Conservation (phyloP, 176 grass and related monocot species). For the Oryza brachyantha region DNA sequence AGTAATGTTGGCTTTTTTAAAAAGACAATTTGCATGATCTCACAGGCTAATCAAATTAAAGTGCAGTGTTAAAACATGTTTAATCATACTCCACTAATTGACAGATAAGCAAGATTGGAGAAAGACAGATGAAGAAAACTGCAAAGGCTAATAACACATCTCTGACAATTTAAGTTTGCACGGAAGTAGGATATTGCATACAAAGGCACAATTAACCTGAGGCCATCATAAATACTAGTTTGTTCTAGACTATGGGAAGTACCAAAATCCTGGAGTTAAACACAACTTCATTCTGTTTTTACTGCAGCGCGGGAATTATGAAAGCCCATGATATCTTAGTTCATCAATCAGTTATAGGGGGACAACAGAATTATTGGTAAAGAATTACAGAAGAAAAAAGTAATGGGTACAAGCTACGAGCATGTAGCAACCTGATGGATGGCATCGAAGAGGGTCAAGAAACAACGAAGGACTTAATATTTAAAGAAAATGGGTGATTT, state of each 20-base stretch:
- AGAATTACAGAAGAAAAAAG: neutral
- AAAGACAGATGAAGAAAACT: neutral
- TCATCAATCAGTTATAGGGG: neutral
- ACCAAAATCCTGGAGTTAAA: neutral
- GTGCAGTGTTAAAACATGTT: neutral
- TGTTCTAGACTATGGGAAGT: neutral
- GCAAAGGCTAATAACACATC: neutral
- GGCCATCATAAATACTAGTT: neutral
- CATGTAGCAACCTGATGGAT: neutral
- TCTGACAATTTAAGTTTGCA: neutral
- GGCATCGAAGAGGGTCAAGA: neutral
- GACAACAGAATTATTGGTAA: neutral
- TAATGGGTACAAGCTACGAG: neutral
- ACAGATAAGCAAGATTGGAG: neutral
- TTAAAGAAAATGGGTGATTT: neutral
- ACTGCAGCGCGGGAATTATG: neutral
- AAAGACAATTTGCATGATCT: neutral
- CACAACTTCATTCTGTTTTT: neutral
- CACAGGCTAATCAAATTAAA: neutral
- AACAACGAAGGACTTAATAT: neutral
- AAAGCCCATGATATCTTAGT: slow-evolving; percentile 1
- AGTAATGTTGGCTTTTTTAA: neutral
- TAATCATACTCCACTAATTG: neutral
- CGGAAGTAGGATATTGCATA: neutral
- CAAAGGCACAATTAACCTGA: neutral